These are phyloP conservation scores for Colletotrichum ledebouriae DNA, from an alignment of 2,329 filamentous ascomycete genomes.

Conservation along the genomic window DNA sequence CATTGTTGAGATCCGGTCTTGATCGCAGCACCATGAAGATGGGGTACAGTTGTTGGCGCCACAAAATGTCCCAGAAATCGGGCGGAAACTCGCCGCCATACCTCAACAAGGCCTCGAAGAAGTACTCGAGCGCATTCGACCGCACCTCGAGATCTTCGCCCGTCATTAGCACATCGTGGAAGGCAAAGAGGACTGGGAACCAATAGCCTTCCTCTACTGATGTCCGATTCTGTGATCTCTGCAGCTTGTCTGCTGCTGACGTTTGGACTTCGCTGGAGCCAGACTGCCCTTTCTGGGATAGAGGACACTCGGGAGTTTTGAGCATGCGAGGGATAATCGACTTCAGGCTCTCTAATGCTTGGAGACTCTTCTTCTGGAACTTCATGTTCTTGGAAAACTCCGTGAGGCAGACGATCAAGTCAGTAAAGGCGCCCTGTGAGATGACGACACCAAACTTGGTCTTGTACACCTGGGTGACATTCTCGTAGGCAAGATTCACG, in stretches of 20 bases:
- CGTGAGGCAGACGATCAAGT: conserved; percentile 94
- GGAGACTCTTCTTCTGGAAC: conserved; percentile 98
- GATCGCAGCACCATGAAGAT: conserved; percentile 99
- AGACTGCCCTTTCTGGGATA: conserved; percentile 74
- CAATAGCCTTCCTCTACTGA: conserved; percentile 97
- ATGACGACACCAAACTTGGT: conserved; percentile 96
- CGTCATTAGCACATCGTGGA: conserved; percentile 99
- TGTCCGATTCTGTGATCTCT: conserved; percentile 77
- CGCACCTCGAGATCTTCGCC: conserved; percentile 97
- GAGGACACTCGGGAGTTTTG: conserved; percentile 92
- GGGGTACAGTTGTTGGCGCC: conserved; percentile 95
- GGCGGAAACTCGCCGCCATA: conserved; percentile 92
- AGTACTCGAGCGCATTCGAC: conserved; percentile 90
- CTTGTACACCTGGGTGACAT: conserved; percentile 95
- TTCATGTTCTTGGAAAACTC: conserved; percentile 99
- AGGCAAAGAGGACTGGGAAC: conserved; percentile 98
- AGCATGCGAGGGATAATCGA: conserved; percentile 95
- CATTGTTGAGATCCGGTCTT: conserved; percentile 95
- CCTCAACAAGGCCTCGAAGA: conserved; percentile 92
- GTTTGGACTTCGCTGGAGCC: conserved; percentile 52
- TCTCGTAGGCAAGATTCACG: conserved; percentile 96
- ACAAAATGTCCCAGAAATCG: conserved; percentile 98
- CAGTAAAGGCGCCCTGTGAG: conserved; percentile 95
- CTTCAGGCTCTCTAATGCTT: conserved; percentile 95
- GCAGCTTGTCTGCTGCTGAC: conserved; percentile 59